phyloP scores from a whole-genome alignment of 2,329 filamentous ascomycete species.

The Myotisia sp. region DNA sequence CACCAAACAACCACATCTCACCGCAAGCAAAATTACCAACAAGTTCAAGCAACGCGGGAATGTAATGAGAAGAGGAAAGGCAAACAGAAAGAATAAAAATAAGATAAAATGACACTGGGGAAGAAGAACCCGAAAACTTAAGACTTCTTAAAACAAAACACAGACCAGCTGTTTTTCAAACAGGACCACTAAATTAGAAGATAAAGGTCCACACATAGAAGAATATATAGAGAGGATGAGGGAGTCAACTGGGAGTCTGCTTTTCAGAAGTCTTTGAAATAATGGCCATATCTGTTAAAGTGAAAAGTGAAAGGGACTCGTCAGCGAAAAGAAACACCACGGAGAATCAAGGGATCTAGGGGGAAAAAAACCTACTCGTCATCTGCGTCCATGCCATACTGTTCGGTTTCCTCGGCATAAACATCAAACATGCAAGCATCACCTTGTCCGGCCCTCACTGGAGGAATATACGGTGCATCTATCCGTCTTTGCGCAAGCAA shows the following conservation, averaged over 20 bases:
- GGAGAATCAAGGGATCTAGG: not conserved
- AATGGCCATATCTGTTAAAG: conserved; percentile 48
- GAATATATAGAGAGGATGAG: not conserved
- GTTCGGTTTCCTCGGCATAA: conserved; percentile 92
- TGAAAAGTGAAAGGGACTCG: conserved; percentile 4
- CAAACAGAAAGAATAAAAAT: not conserved
- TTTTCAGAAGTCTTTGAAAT: conserved; percentile 60
- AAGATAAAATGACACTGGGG: not conserved
- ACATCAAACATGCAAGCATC: conserved; percentile 97
- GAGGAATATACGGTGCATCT: conserved; percentile 92
- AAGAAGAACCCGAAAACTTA: not conserved
- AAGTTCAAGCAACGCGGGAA: too few species aligned
- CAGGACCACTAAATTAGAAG: not conserved
- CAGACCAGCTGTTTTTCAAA: conserved; percentile 6
- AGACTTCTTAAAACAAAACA: not conserved
- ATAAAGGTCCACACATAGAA: conserved; percentile 1
- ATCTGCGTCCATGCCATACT: conserved; percentile 63
- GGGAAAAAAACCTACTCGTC: conserved; percentile 61
- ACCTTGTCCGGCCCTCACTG: conserved; percentile 81
- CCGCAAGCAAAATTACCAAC: too few species aligned
- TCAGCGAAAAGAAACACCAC: not conserved
- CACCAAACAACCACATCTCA: too few species aligned
- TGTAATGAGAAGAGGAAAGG: too few species aligned
- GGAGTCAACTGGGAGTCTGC: not conserved
- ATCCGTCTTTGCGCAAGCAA: conserved; percentile 88